Evolutionary conservation across 805 yeast species (phyloP), one percentile per base, ranked within the genome.

Genomic region (Candida palmyrensis): DNA sequence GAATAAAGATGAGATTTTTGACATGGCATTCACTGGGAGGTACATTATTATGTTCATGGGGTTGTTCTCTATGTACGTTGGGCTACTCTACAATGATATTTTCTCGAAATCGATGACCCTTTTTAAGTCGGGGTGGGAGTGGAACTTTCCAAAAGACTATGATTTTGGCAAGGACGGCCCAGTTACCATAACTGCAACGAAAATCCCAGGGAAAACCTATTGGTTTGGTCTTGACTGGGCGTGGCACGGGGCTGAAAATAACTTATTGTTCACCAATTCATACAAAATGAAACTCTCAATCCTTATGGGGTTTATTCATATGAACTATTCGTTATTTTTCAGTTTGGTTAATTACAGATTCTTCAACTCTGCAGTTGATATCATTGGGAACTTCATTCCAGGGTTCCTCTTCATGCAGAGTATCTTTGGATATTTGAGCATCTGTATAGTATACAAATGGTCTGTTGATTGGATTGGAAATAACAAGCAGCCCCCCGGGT

Each of bases 211-310:
- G 3, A 79, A 78, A 18, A 69, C 70, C 7, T 81, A 81, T 45
- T 62, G 75, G 18, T 57, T 79, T 36, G 89, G 89, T 37, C 53
- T 81, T 31, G 89, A 82, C 57, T 73, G 77, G 56, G 77, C 74
- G 11, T 82, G 89, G 89, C 89, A 82, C 51, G 87, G 87, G n/a
- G 61, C 87, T 20, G 89, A 82, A 39, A 82, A 81, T 49, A 78
- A 75, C 20, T 59, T 82, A 36, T 55, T 82, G 32, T 82, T 82
- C 52, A 65, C 83, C 19, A 82, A 82, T 51, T 81, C 88, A 0
- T 80, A 78, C 56, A 82, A 82, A 55, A 82, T 82, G 89, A 82
- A 82, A 45, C 57, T 82, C 37, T 81, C 88, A 1, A 77, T 82
- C 39, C 60, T 82, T 37, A 78, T 82, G 83, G 89, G 89, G 17